Conservation (phyloP, 805 yeast species). For the Metschnikowia drakensbergensis region DNA sequence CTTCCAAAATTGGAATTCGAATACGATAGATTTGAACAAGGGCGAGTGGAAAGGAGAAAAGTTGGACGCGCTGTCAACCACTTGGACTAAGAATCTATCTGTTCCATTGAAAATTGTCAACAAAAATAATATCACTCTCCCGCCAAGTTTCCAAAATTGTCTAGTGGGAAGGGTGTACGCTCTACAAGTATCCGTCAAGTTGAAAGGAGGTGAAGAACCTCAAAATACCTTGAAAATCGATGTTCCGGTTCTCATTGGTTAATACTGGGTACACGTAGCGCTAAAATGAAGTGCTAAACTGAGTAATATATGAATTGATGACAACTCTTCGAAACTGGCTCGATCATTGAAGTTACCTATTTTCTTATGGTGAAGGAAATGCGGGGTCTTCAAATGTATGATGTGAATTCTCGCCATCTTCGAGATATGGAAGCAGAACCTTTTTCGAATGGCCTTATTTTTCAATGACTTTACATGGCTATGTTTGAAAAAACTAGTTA, state of each 20-base stretch:
- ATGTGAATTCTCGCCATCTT: too few relatives aligned
- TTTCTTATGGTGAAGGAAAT: too few relatives aligned
- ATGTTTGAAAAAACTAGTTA: too few relatives aligned
- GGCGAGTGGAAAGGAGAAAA: constrained; percentile 31
- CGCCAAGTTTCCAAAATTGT: constrained; percentile 65
- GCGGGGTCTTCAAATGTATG: too few relatives aligned
- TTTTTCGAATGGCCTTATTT: too few relatives aligned
- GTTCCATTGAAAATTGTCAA: constrained; percentile 42
- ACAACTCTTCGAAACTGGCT: too few relatives aligned
- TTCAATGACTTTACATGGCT: too few relatives aligned
- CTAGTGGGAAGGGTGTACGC: constrained; percentile 56
- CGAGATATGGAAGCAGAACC: too few relatives aligned
- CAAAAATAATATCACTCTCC: constrained; percentile 46
- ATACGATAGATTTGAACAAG: constrained; percentile 9
- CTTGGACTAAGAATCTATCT: constrained; percentile 31
- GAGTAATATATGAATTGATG: too few relatives aligned
- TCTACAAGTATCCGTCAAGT: constrained; percentile 45
- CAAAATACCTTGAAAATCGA: constrained; percentile 12
- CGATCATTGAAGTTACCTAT: too few relatives aligned
- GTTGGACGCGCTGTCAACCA: constrained; percentile 22
- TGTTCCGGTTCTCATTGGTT: constrained; percentile 19
- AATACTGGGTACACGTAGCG: neutral
- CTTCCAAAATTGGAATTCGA: constrained; percentile 25
- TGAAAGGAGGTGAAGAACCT: constrained; percentile 33
- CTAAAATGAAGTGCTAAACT: neutral